Evolutionary conservation across 805 yeast species (phyloP).

Genomic region (Nakazawaea wickerhamii): DNA sequence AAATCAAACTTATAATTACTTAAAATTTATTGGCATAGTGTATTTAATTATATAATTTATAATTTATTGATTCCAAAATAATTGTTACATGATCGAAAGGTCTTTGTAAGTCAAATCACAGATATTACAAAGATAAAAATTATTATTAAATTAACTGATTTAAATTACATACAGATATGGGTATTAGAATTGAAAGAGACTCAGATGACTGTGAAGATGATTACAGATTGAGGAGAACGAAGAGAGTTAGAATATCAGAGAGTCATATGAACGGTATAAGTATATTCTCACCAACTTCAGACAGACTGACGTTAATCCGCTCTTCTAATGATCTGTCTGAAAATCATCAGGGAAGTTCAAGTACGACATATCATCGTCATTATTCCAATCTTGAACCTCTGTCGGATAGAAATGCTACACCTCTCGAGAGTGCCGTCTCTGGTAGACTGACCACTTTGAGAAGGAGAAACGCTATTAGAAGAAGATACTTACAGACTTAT

Average conservation of each 20-base stretch:
- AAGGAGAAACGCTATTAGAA: conserved; percentile 8
- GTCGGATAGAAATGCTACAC: not conserved
- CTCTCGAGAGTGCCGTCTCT: not conserved
- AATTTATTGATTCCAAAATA: too few relatives aligned
- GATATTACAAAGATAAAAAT: too few relatives aligned
- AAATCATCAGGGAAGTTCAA: not conserved
- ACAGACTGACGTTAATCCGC: not conserved
- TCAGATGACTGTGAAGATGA: conserved; percentile 6
- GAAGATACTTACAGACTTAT: conserved; percentile 2
- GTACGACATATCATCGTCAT: not conserved
- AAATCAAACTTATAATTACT: too few relatives aligned
- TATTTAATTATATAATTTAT: too few relatives aligned
- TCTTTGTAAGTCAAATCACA: too few relatives aligned
- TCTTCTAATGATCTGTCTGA: not conserved
- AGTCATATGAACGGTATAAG: conserved; percentile 7
- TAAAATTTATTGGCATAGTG: too few relatives aligned
- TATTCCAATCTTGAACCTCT: not conserved
- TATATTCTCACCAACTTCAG: conserved; percentile 12
- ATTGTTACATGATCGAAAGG: too few relatives aligned
- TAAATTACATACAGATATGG: conserved; percentile 10
- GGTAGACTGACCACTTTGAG: not conserved
- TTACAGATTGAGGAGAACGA: conserved; percentile 5
- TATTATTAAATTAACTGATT: not conserved
- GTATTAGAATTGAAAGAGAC: conserved; percentile 10
- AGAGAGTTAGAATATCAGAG: conserved; percentile 17